phyloP scores from a whole-genome alignment of 345 rosid genomes.

The Cardamine chenopodiifolia region DNA sequence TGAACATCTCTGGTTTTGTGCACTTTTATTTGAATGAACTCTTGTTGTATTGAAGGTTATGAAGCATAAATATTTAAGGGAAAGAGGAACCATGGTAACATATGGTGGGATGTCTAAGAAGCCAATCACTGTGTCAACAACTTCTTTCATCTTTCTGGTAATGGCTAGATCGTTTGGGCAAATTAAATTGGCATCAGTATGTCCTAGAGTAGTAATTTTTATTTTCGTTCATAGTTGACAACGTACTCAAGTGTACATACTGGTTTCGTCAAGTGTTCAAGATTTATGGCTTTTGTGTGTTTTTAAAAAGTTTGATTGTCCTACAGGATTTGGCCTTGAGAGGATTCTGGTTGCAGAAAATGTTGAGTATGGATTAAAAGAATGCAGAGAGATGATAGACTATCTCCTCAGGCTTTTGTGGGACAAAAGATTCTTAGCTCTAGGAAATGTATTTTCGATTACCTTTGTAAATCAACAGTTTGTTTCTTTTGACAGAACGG shows the following conservation, averaged over 20 bases:
- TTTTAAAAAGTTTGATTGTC: neutral
- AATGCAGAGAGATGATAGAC: conserved; percentile 74
- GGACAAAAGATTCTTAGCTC: conserved; percentile 18
- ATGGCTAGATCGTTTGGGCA: neutral
- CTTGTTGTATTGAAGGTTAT: conserved; percentile 5
- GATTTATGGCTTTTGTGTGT: neutral
- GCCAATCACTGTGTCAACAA: conserved; percentile 76
- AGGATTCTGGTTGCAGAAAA: conserved; percentile 93
- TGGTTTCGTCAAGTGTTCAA: neutral
- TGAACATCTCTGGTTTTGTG: neutral
- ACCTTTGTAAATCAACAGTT: neutral
- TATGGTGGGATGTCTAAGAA: conserved; percentile 96
- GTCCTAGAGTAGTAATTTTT: neutral
- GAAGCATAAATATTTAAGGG: conserved; percentile 45
- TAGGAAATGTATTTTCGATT: neutral
- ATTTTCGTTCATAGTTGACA: neutral
- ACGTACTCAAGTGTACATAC: neutral
- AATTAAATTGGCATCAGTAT: neutral
- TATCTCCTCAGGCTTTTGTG: conserved; percentile 62
- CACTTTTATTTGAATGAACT: neutral
- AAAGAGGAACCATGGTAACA: conserved; percentile 88
- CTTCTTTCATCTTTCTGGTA: conserved; percentile 84
- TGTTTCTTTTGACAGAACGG: conserved; percentile 57
- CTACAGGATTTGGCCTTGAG: conserved; percentile 81
- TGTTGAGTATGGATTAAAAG: conserved; percentile 60